Conservation (phyloP, 768 basidiomycete species). For the Sarcomyxa edulis region DNA sequence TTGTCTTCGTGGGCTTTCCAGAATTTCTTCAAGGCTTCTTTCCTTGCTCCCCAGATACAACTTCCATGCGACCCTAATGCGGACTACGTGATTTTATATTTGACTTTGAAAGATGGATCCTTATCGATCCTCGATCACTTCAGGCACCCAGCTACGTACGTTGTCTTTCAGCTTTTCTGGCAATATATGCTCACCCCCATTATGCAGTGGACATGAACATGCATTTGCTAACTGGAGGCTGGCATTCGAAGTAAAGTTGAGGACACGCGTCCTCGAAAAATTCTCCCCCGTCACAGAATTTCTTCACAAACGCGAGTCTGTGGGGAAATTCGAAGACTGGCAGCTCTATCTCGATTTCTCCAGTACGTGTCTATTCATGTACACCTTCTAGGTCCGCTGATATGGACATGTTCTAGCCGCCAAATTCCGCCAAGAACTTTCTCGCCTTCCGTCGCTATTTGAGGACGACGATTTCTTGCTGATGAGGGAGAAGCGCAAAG, state of each 20-base stretch:
- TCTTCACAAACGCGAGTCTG: slow-evolving; percentile 4
- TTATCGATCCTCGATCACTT: slow-evolving; percentile 7
- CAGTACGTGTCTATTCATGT: slow-evolving; percentile 7
- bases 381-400: not conserved
- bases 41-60: slow-evolving; percentile 8
- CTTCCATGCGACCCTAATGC: slow-evolving; percentile 5
- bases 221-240: slow-evolving; percentile 10
- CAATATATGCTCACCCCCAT: too few relatives aligned
- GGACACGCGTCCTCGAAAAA: slow-evolving; percentile 1
- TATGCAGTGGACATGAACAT: slow-evolving; percentile 1
- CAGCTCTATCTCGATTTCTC: slow-evolving; percentile 12
- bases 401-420: slow-evolving; percentile 5
- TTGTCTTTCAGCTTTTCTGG: not conserved
- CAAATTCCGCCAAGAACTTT: slow-evolving; percentile 11
- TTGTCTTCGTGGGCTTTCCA: slow-evolving; percentile 7
- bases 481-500: slow-evolving; percentile 1
- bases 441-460: slow-evolving; percentile 10
- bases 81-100: slow-evolving; percentile 8
- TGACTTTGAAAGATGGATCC: slow-evolving; percentile 9
- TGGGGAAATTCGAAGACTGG: slow-evolving; percentile 4
- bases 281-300: slow-evolving; percentile 3
- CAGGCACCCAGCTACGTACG: not conserved
- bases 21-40: slow-evolving; percentile 11
- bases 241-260: slow-evolving; percentile 12
- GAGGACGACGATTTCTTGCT: slow-evolving; percentile 2